Base-by-base conservation (phyloP, 2,329 filamentous ascomycete species). In the Elsinoe arachidis region DNA sequence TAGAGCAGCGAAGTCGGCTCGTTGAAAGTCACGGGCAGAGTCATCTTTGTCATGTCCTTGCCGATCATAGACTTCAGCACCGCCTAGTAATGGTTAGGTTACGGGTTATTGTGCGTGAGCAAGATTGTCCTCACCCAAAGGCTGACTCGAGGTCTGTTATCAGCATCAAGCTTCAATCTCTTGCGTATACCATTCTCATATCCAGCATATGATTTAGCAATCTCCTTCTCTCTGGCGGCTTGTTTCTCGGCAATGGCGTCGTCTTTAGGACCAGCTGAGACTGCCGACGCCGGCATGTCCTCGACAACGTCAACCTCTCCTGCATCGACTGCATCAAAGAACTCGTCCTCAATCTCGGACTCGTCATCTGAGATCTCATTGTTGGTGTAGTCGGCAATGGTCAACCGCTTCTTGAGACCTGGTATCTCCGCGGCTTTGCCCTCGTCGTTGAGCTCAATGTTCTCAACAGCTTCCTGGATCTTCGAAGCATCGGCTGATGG, bases 1-100 rank as follows among this genome's bases (percentile, higher is more conserved):
- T 97, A 93, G 7, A 99, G 80, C 11, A 99, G 77, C 5, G 93
- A 97, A 0, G 93, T 99, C 0, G 93, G 93, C 72, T 99, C 93
- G 73, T 99, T 99, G 77, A 99, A 97, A 0, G 93, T 96, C 1
- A 99, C 93, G 0, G 93, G 93, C 17, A 99, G 76, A 0, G 93
- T 97, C 92, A 99, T 99, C 77, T 95, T 97, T 37, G 93, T 97
- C 93, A 99, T 97, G 69, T 99, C 93, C 71, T 99, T 97, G 62
- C 93, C 93, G 72, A 99, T 96, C 93, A 99, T 97, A 19, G 92
- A 97, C 76, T 97, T 99, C 62, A 99, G 76, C 64, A 99, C 96
- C 63, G 87, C 87, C 91, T 96, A 62, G 1, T 21, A 30, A 1
- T 35, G 10, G 62, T 73, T 60, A 73, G 69, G 56, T 53, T 49